These are phyloP conservation scores for Dendrobium nobile DNA, from an alignment of 106 monocot species.

Conservation along the genomic window DNA sequence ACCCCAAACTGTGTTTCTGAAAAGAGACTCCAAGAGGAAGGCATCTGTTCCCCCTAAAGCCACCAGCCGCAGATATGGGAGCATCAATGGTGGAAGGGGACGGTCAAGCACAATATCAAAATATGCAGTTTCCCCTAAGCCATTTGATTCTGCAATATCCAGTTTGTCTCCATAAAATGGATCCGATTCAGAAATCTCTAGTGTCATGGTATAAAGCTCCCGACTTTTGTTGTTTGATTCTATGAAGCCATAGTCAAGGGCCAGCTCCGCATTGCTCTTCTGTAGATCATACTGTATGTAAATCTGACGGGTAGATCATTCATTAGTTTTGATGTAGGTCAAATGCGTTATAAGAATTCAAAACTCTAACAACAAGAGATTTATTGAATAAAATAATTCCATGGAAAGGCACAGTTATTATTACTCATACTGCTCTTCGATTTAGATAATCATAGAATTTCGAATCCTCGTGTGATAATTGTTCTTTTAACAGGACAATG, in stretches of 20 bases:
- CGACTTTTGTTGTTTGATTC: constrained; percentile 46
- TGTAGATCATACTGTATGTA: constrained; percentile 78
- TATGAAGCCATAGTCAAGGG: constrained; percentile 85
- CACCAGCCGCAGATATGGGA: constrained; percentile 77
- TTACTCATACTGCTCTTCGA: no score
- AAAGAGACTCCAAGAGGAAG: constrained; percentile 85
- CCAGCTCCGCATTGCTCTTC: constrained; percentile 91
- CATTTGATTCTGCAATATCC: constrained; percentile 80
- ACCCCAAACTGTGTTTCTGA: constrained; percentile 83
- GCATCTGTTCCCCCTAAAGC: constrained; percentile 89
- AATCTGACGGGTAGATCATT: constrained; percentile 34
- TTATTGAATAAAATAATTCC: not conserved
- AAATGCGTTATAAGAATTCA: not conserved
- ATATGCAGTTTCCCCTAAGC: constrained; percentile 65
- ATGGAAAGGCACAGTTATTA: not conserved
- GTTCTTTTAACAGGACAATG: not conserved
- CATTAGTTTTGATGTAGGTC: not conserved
- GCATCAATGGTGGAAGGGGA: constrained; percentile 55
- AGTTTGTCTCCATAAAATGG: constrained; percentile 88
- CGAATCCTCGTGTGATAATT: not conserved
- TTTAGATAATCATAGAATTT: not conserved
- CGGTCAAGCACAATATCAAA: constrained; percentile 66
- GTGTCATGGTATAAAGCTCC: constrained; percentile 68
- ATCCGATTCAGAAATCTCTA: constrained; percentile 82
- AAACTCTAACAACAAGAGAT: no score